Percentiles rank a stretch among this genome's conserved stretches.
phyloP scores from a whole-genome alignment of 2,329 filamentous ascomycete genomes.

The Pseudocercospora eumusae region DNA sequence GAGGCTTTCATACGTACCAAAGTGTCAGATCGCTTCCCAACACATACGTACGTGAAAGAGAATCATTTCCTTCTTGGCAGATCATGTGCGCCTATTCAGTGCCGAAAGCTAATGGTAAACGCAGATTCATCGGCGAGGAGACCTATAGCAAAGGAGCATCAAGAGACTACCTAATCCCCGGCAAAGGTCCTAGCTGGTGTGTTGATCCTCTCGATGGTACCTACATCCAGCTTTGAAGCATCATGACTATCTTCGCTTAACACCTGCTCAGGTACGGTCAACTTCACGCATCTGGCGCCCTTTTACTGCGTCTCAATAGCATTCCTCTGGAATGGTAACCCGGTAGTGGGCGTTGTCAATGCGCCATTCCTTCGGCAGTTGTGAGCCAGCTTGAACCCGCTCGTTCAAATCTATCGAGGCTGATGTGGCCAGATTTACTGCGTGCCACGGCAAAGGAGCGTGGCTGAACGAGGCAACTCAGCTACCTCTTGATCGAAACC shows the following conservation, averaged over 20 bases:
- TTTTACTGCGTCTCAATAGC: constrained; percentile 81
- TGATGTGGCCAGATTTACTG: constrained; percentile 62
- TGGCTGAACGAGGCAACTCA: constrained; percentile 66
- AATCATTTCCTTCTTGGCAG: background rate
- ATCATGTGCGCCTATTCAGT: background rate
- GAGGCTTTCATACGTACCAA: constrained; percentile 62
- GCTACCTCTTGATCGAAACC: constrained; percentile 64
- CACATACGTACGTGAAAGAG: constrained; percentile 60
- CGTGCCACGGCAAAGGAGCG: constrained; percentile 65
- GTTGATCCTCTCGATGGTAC: constrained; percentile 72
- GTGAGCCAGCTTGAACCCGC: constrained; percentile 11
- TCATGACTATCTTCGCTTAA: background rate
- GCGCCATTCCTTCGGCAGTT: constrained; percentile 61
- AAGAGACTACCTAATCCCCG: constrained; percentile 65
- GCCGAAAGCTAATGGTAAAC: constrained; percentile 10
- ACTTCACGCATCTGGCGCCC: constrained; percentile 77
- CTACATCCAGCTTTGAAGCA: background rate
- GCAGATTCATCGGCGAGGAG: constrained; percentile 75
- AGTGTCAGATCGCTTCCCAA: constrained; percentile 60
- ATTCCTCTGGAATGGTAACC: constrained; percentile 61
- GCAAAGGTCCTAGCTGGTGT: constrained; percentile 67
- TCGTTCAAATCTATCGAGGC: background rate
- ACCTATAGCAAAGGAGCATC: constrained; percentile 69
- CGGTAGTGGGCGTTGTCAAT: constrained; percentile 70
- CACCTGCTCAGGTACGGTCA: constrained; percentile 61